phyloP scores from a whole-genome alignment of 345 rosid species.

The Syzygium aromaticum region DNA sequence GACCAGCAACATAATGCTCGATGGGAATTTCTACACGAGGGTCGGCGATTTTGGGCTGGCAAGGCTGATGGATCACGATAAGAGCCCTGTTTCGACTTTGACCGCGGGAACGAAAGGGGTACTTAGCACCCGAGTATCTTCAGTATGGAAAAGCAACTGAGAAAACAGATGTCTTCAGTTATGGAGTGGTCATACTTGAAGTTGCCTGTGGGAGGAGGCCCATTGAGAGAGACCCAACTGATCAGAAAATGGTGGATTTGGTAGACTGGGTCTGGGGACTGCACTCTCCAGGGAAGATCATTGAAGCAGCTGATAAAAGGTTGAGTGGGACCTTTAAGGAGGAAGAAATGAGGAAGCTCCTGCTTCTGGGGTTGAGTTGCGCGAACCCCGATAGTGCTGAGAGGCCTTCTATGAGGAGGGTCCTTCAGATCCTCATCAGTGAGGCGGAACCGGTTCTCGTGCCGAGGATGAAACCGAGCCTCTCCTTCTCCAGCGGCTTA shows the following conservation, averaged over 20 bases:
- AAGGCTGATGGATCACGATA: constrained; percentile 84
- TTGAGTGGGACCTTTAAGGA: constrained; percentile 51
- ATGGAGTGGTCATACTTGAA: constrained; percentile 82
- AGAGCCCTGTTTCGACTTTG: constrained; percentile 88
- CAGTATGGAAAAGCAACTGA: constrained; percentile 89
- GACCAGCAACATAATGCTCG: constrained; percentile 87
- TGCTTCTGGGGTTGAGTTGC: constrained; percentile 75
- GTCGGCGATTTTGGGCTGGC: constrained; percentile 94
- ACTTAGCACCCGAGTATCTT: constrained; percentile 94
- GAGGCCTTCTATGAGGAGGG: constrained; percentile 83
- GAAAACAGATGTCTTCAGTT: constrained; percentile 85
- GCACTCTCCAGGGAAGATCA: constrained; percentile 55
- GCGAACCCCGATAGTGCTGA: constrained; percentile 69
- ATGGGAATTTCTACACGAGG: constrained; percentile 70
- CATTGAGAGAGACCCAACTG: constrained; percentile 54
- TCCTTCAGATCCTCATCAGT: constrained; percentile 68
- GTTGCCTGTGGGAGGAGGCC: constrained; percentile 93
- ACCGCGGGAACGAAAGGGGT: constrained; percentile 98
- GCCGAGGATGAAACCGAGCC: constrained; percentile 70
- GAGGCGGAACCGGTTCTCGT: constrained; percentile 47
- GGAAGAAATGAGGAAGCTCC: constrained; percentile 74
- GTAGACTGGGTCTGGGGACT: constrained; percentile 93
- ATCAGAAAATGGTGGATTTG: constrained; percentile 70
- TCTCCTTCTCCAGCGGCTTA: constrained; percentile 57
- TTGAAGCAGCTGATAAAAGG: constrained; percentile 69